Evolutionary conservation across 2,329 filamentous ascomycete genomes (phyloP).

Genomic region (Eutypella sp.): DNA sequence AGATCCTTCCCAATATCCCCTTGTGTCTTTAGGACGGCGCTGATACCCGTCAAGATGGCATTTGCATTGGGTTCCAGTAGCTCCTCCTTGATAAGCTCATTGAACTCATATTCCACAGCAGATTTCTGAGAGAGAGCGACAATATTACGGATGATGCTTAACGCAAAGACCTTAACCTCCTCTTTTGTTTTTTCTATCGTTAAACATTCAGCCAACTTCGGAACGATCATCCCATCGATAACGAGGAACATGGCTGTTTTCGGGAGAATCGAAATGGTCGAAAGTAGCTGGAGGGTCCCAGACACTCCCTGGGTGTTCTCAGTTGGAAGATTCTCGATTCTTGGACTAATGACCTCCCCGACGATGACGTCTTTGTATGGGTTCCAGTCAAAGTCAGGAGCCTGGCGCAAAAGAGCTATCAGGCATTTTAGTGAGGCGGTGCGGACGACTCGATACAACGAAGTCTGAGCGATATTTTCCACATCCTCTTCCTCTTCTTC

Average conservation of each 20-base stretch:
- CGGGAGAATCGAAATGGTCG: conserved; percentile 69
- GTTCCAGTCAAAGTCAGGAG: conserved; percentile 65
- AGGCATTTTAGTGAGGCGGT: conserved; percentile 79
- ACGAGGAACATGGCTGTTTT: conserved; percentile 64
- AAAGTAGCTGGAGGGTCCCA: conserved; percentile 72
- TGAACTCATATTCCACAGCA: conserved; percentile 50
- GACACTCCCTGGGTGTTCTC: conserved; percentile 91
- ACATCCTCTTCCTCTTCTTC: conserved; percentile 32
- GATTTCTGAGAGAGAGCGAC: conserved; percentile 55
- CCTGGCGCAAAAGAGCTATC: conserved; percentile 70
- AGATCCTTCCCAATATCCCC: conserved; percentile 62
- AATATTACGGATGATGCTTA: conserved; percentile 69
- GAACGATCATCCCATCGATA: conserved; percentile 58
- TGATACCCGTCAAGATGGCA: conserved; percentile 62
- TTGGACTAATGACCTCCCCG: conserved; percentile 68
- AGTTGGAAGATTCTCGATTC: conserved; percentile 69
- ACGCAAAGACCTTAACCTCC: conserved; percentile 76
- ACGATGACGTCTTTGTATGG: conserved; percentile 68
- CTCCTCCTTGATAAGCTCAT: conserved; percentile 49
- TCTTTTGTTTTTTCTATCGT: conserved; percentile 71
- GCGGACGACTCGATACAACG: conserved; percentile 61
- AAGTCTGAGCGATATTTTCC: conserved; percentile 39
- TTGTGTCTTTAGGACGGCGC: conserved; percentile 57
- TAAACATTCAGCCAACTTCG: conserved; percentile 68
- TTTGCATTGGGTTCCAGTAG: conserved; percentile 54